Conservation (phyloP, 768 basidiomycete species). For the Termitomyces titanicus region DNA sequence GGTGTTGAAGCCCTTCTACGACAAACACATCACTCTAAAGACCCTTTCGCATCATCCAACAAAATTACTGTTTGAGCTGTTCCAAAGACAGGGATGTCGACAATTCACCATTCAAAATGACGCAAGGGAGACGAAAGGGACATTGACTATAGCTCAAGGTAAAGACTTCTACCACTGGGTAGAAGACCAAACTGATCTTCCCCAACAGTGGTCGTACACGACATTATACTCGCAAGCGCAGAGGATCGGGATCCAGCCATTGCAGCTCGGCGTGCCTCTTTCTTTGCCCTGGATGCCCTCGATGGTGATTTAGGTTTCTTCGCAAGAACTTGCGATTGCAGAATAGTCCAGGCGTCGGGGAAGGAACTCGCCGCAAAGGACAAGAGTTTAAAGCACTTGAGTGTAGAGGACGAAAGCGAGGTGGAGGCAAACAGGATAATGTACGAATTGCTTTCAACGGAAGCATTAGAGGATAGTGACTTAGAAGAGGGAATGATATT, state of each 20-base stretch:
- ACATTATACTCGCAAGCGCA: constrained; percentile 56
- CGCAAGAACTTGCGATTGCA: constrained; percentile 65
- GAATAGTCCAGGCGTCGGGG: constrained; percentile 37
- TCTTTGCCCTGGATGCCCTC: constrained; percentile 65
- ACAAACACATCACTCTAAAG: constrained; percentile 68
- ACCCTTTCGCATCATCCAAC: constrained; percentile 78
- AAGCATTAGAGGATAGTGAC: constrained; percentile 6
- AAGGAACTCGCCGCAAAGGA: constrained; percentile 22
- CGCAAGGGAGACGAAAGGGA: constrained; percentile 13
- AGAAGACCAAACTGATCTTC: neutral
- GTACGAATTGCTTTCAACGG: neutral
- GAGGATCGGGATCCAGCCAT: constrained; percentile 45
- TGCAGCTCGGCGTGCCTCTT: constrained; percentile 59
- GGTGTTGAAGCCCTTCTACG: constrained; percentile 73
- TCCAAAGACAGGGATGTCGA: constrained; percentile 71
- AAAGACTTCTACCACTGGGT: neutral
- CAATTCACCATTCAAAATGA: constrained; percentile 59
- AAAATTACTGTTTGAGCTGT: constrained; percentile 66
- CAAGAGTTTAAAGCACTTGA: constrained; percentile 18
- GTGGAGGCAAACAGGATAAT: constrained; percentile 10
- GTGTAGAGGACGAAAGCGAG: constrained; percentile 10
- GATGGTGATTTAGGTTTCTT: constrained; percentile 63
- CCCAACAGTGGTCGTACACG: constrained; percentile 62
- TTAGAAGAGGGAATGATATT: constrained; percentile 17
- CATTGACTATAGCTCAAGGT: constrained; percentile 6